phyloP scores from a whole-genome alignment of 1,284 basidiomycete genomes.

The Fomitopsis pinicola region DNA sequence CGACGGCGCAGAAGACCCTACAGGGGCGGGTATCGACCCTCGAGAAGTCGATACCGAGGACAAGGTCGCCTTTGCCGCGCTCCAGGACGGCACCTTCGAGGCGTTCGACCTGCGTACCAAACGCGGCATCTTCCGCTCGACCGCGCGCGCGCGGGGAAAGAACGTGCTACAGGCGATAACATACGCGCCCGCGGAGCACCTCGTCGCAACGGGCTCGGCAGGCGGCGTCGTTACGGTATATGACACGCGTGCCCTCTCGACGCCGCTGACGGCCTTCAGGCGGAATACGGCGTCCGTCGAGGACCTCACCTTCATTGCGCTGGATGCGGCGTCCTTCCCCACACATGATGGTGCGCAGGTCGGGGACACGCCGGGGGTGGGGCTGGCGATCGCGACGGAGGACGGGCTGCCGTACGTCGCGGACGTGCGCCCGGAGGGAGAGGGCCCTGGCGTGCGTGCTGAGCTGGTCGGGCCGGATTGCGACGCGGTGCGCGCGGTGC shows the following conservation, averaged over 20 bases:
- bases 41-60: conserved; percentile 46
- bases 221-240: conserved; percentile 59
- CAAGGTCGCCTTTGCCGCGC: conserved; percentile 49
- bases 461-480: conserved; percentile 51
- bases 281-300: conserved; percentile 57
- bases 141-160: conserved; percentile 10
- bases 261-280: conserved; percentile 41
- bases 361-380: conserved; percentile 22
- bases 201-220: conserved; percentile 62
- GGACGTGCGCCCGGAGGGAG: conserved; percentile 32
- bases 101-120: conserved; percentile 55
- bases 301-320: conserved; percentile 39
- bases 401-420: conserved; percentile 57
- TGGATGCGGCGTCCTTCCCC: conserved; percentile 6
- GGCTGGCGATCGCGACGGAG: conserved; percentile 46
- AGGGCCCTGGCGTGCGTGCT: conserved; percentile 33
- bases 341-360: not conserved
- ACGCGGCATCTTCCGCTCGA: conserved; percentile 38
- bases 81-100: conserved; percentile 56
- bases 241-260: conserved; percentile 41
- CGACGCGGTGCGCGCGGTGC: conserved; percentile 40
- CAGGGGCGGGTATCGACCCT: conserved; percentile 24
- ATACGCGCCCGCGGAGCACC: conserved; percentile 34
- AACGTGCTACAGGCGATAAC: conserved; percentile 51
- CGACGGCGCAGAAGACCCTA: not conserved